phyloP scores from a whole-genome alignment of 371 early-diverging fungal genomes.

The Haplosporangium sp. region DNA sequence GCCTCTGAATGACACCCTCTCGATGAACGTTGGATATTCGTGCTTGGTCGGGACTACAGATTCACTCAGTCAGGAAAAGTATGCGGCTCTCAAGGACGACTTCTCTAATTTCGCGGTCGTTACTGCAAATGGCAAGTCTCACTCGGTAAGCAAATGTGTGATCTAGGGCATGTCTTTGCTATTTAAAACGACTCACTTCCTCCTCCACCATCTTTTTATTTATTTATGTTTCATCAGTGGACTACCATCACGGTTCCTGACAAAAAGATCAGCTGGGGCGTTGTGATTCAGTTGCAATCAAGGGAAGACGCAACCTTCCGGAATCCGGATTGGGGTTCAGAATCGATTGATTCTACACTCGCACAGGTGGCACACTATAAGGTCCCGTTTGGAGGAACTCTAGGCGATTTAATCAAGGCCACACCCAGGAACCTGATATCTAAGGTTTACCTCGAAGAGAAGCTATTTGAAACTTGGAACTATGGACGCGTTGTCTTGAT shows the following conservation, averaged over 20 bases:
- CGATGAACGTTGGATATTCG: slow-evolving; percentile 15
- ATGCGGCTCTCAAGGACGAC: slow-evolving; percentile 23
- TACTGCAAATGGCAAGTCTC: slow-evolving; percentile 24
- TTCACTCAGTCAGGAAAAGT: slow-evolving; percentile 22
- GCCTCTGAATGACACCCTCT: slow-evolving; percentile 17
- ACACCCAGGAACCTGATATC: slow-evolving; percentile 28
- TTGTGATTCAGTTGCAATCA: slow-evolving; percentile 10
- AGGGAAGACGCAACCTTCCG: slow-evolving; percentile 21
- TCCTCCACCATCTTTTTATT: too few species aligned
- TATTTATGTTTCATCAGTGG: slow-evolving; percentile 12
- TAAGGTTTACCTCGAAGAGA: slow-evolving; percentile 37
- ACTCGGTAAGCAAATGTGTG: slow-evolving; percentile 15
- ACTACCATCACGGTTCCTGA: slow-evolving; percentile 22
- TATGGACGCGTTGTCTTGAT: slow-evolving; percentile 23
- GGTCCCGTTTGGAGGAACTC: slow-evolving; percentile 20
- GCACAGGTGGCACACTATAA: slow-evolving; percentile 23
- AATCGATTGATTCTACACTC: slow-evolving; percentile 29
- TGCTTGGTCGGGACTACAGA: slow-evolving; percentile 39
- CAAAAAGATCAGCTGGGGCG: slow-evolving; percentile 26
- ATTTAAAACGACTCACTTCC: too few species aligned
- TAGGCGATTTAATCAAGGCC: slow-evolving; percentile 32
- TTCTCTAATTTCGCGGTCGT: slow-evolving; percentile 16
- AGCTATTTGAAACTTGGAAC: slow-evolving; percentile 38
- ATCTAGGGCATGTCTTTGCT: too few species aligned
- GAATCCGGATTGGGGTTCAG: slow-evolving; percentile 37